These are phyloP conservation scores for Fusarium sp. DNA, from an alignment of 2,329 filamentous ascomycete species.

Conservation along the genomic window DNA sequence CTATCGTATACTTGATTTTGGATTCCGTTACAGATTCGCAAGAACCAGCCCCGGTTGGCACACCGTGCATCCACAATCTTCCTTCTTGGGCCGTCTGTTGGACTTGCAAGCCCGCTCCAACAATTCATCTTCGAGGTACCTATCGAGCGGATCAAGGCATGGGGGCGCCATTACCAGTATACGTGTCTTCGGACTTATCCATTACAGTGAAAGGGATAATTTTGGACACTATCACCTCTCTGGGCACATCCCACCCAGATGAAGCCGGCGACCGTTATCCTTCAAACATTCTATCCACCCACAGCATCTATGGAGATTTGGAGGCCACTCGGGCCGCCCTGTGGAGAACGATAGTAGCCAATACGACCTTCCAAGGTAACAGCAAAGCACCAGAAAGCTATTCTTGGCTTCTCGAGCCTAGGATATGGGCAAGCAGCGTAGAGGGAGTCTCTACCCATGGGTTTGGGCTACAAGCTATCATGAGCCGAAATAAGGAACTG, in stretches of 20 bases:
- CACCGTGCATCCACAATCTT: neutral
- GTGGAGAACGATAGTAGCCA: slow-evolving; percentile 10
- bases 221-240: neutral
- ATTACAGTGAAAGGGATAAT: neutral
- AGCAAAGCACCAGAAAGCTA: neutral
- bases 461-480: neutral
- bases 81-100: slow-evolving; percentile 14
- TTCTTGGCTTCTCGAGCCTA: neutral
- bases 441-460: neutral
- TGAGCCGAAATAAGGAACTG: neutral
- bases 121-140: neutral
- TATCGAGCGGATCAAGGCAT: neutral
- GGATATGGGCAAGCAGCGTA: neutral
- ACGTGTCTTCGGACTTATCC: neutral
- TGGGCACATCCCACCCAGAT: neutral
- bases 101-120: slow-evolving; percentile 5
- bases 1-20: neutral
- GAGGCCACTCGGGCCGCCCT: neutral
- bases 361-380: neutral
- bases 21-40: neutral
- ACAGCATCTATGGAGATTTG: neutral
- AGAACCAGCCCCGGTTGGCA: neutral
- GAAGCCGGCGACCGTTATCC: neutral
- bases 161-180: accelerated
- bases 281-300: accelerated